Evolutionary conservation across 2,329 filamentous ascomycete genomes (phyloP), one percentile per base, ranked within the genome.

Genomic region (Trichophyton rubrum): DNA sequence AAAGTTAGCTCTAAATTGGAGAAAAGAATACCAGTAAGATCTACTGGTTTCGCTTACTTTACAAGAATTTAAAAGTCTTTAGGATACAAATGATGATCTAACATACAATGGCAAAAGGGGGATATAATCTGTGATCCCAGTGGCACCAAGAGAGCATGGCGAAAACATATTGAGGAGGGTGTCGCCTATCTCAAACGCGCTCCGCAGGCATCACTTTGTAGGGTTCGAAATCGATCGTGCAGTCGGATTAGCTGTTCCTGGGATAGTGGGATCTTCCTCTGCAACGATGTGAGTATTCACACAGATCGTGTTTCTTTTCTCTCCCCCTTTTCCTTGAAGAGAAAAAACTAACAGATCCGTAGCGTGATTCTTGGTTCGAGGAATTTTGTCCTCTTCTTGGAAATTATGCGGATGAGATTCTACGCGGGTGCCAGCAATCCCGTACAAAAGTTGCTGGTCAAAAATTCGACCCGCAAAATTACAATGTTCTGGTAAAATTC

Each of bases 231-330:
- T 51, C 45, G 45, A 15, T 30, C 45, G 22, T 58, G 56, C 24
- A 24, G 2, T 30, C 33, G 56, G 15, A 20, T 27, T 8, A 58
- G 56, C 56, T 58, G 56, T 33, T 58, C 56, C 17, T 58, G 35
- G 33, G 35, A 58, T 35, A 45, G 20, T 15, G 56, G 15, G 15
- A 35, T 58, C n/a, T 58, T 24, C 24, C 35, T 58, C 24, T 58
- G 56, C 56, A 43, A 58, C 41, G 56, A 58, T 58, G 56, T 43
- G 40, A 58, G 56, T 55, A 8, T 13, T 8, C 13, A 9, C 20
- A 5, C 24, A 11, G 3, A 22, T 9, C 33, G 33, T 3, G 33
- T 13, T 38, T 35, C 33, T 9, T 35, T 35, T 8, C 8, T 9
- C 43, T 20, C 22, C 22, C 17, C 15, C 20, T 51, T 27, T 4